These are phyloP conservation scores for Umbilicus rupestris DNA, from an alignment of 164 flowering plant species.

Conservation along the genomic window DNA sequence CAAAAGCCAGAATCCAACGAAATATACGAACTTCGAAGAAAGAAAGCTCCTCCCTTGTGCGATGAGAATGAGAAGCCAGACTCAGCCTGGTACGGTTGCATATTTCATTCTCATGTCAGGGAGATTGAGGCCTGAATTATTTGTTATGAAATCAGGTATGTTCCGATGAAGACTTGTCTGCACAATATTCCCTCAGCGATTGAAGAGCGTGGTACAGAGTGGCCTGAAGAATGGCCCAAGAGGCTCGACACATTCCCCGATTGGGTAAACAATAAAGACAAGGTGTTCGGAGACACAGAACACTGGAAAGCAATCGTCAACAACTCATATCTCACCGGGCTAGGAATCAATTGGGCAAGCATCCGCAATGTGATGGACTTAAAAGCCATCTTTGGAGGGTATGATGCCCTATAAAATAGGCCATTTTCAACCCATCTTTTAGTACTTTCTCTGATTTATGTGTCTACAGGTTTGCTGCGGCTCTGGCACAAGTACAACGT, in stretches of 20 bases:
- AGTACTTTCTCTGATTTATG: too few relatives aligned
- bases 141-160: conserved; percentile 45
- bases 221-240: conserved; percentile 99
- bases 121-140: too few relatives aligned
- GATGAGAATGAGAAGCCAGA: conserved; percentile 85
- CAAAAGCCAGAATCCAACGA: conserved; percentile 89
- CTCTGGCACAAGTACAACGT: conserved; percentile 38
- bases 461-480: conserved; percentile 76
- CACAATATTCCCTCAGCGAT: conserved; percentile 69
- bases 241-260: conserved; percentile 80
- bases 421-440: neutral
- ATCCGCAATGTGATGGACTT: conserved; percentile 81
- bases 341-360: conserved; percentile 82
- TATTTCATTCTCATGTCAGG: too few relatives aligned
- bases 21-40: conserved; percentile 74
- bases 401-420: conserved; percentile 14
- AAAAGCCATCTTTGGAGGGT: conserved; percentile 95
- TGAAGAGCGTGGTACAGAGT: conserved; percentile 82
- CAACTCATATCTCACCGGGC: conserved; percentile 75
- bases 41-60: conserved; percentile 76
- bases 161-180: conserved; percentile 60
- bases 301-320: conserved; percentile 78
- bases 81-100: conserved; percentile 61
- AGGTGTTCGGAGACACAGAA: conserved; percentile 45
- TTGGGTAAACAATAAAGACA: conserved; percentile 65